Conservation (phyloP, 2,329 filamentous ascomycete species). For the Fusarium napiforme region DNA sequence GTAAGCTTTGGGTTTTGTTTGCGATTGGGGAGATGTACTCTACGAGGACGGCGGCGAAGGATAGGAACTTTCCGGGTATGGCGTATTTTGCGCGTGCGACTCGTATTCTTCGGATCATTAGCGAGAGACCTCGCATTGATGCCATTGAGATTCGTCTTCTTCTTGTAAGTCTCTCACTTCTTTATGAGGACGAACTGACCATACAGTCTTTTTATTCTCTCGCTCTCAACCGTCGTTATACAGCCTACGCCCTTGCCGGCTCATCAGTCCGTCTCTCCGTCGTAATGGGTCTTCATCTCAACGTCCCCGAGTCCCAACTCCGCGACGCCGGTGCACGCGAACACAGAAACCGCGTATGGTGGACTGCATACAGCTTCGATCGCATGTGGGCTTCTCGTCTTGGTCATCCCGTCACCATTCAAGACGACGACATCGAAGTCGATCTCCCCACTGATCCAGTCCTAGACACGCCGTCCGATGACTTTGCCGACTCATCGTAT, state of each 20-base stretch:
- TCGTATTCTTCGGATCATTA: conserved; percentile 51
- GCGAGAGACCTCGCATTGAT: conserved; percentile 56
- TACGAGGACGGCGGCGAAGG: conserved; percentile 49
- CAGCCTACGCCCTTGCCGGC: conserved; percentile 56
- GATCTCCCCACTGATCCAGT: conserved; percentile 53
- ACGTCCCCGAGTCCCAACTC: conserved; percentile 53
- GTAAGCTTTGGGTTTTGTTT: conserved; percentile 58
- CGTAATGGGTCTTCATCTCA: conserved; percentile 57
- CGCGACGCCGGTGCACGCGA: conserved; percentile 51
- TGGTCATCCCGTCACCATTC: conserved; percentile 59
- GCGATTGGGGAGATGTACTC: conserved; percentile 60
- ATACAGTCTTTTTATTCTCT: conserved; percentile 57
- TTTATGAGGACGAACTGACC: accelerated
- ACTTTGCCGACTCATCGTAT: conserved; percentile 50
- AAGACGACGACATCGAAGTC: conserved; percentile 60
- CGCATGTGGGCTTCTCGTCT: conserved; percentile 61
- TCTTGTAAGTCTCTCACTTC: conserved; percentile 48
- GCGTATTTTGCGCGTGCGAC: conserved; percentile 56
- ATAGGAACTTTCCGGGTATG: conserved; percentile 55
- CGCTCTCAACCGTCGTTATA: conserved; percentile 56
- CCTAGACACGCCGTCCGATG: conserved; percentile 40
- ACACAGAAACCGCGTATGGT: conserved; percentile 55
- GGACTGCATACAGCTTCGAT: conserved; percentile 57
- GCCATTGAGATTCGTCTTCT: conserved; percentile 57
- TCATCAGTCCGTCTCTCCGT: conserved; percentile 56